phyloP scores from a whole-genome alignment of 2,329 filamentous ascomycete species.

The Balansia obtecta region DNA sequence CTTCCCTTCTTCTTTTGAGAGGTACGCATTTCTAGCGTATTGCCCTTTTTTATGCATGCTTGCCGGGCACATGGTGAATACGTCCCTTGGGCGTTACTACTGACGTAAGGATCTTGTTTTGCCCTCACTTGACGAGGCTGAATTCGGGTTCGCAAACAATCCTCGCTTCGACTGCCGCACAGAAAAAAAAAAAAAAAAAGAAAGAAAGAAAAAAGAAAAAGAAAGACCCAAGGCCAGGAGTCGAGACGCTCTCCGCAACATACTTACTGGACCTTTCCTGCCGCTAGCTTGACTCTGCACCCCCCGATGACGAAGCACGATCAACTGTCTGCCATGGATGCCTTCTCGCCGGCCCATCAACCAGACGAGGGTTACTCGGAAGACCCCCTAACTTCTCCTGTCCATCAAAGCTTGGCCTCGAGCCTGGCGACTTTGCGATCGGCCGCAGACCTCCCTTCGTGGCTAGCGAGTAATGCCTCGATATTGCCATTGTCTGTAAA shows the following conservation, averaged over 20 bases:
- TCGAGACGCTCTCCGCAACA: not conserved
- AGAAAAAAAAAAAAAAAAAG: too few relatives aligned
- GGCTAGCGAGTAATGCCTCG: constrained; percentile 37
- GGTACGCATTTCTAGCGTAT: not conserved
- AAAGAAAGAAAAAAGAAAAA: too few relatives aligned
- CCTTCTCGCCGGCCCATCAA: constrained; percentile 39
- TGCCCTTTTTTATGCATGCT: not conserved
- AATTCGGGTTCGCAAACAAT: not conserved
- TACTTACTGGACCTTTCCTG: not conserved
- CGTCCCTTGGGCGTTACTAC: not conserved
- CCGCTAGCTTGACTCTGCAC: not conserved
- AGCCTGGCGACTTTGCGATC: constrained; percentile 24
- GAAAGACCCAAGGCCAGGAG: too few relatives aligned
- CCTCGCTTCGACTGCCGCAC: not conserved
- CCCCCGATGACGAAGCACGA: constrained; percentile 17
- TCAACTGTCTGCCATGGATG: constrained; percentile 25
- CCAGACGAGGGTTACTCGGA: constrained; percentile 84
- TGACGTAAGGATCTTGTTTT: not conserved
- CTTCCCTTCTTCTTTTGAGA: too few relatives aligned
- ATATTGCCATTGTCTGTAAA: constrained; percentile 36
- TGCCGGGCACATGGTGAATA: not conserved
- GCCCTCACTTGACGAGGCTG: not conserved
- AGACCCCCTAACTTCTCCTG: constrained; percentile 43
- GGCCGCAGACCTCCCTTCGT: constrained; percentile 33
- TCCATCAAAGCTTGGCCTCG: constrained; percentile 19